phyloP scores from a whole-genome alignment of 2,329 filamentous ascomycete genomes.

The Coccinonectria pachysandricola region DNA sequence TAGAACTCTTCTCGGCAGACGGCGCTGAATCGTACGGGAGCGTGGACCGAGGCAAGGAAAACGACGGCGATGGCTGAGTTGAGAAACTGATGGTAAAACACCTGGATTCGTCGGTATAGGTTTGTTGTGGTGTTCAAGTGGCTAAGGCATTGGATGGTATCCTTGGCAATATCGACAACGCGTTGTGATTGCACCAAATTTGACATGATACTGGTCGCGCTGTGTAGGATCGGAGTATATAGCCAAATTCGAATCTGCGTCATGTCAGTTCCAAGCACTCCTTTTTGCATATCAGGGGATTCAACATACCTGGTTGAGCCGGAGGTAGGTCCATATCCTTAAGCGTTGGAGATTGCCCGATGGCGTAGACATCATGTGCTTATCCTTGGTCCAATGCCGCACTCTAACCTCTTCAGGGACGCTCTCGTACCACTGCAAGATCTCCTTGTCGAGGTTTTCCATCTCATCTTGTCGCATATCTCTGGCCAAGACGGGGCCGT shows the following conservation, averaged over 20 bases:
- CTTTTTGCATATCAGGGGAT: too few relatives aligned
- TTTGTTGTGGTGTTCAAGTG: slow-evolving; percentile 63
- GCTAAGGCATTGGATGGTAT: slow-evolving; percentile 62
- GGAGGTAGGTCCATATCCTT: slow-evolving; percentile 73
- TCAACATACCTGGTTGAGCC: slow-evolving; percentile 63
- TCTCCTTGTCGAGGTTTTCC: slow-evolving; percentile 69
- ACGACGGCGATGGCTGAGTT: slow-evolving; percentile 65
- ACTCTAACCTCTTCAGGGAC: slow-evolving; percentile 52
- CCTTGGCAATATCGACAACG: slow-evolving; percentile 64
- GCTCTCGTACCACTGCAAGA: slow-evolving; percentile 75
- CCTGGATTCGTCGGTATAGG: slow-evolving; percentile 61
- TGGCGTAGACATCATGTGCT: slow-evolving; percentile 42
- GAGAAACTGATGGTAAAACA: slow-evolving; percentile 73
- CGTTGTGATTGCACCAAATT: slow-evolving; percentile 64
- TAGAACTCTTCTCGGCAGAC: slow-evolving; percentile 68
- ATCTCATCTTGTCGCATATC: slow-evolving; percentile 66
- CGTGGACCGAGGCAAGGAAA: slow-evolving; percentile 67
- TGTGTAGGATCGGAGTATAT: slow-evolving; percentile 79
- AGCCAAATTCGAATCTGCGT: slow-evolving; percentile 73
- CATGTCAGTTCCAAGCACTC: too few relatives aligned
- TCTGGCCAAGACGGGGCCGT: slow-evolving; percentile 48
- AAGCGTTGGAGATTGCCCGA: slow-evolving; percentile 62
- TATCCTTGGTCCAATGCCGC: slow-evolving; percentile 48
- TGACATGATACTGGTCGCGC: slow-evolving; percentile 69
- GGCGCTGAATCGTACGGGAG: slow-evolving; percentile 59